Percentiles rank a stretch among this genome's conserved stretches.
phyloP scores from a whole-genome alignment of 2,329 filamentous ascomycete species.

The Paecilomyces sp. region DNA sequence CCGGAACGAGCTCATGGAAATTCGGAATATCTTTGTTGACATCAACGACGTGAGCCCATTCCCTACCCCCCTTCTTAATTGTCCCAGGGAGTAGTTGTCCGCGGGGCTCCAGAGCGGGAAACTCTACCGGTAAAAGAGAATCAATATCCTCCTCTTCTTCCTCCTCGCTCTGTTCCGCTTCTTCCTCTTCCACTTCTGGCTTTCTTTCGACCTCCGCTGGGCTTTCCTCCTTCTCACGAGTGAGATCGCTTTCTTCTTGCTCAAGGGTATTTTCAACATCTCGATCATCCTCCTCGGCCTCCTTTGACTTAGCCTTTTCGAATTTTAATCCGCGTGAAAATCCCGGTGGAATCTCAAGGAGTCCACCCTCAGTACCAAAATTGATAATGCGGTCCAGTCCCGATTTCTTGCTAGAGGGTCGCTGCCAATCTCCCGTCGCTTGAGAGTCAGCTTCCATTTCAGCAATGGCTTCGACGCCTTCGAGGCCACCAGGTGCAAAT shows the following conservation, averaged over 20 bases:
- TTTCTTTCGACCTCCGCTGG: slow-evolving; percentile 24
- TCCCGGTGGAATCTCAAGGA: slow-evolving; percentile 77
- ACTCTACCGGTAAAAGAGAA: slow-evolving; percentile 81
- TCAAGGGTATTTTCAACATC: slow-evolving; percentile 62
- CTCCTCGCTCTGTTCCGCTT: slow-evolving; percentile 25
- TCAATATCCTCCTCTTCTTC: slow-evolving; percentile 64
- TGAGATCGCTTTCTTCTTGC: slow-evolving; percentile 31
- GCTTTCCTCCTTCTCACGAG: slow-evolving; percentile 45
- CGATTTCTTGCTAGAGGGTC: slow-evolving; percentile 31
- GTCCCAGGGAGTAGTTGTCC: slow-evolving; percentile 66
- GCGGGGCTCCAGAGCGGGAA: slow-evolving; percentile 81
- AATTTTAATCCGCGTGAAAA: slow-evolving; percentile 73
- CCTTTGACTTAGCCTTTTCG: slow-evolving; percentile 49
- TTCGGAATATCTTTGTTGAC: slow-evolving; percentile 90
- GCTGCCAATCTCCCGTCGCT: slow-evolving; percentile 42
- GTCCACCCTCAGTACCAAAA: slow-evolving; percentile 65
- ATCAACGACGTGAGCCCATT: slow-evolving; percentile 99
- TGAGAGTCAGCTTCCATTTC: slow-evolving; percentile 70
- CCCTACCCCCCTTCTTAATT: slow-evolving; percentile 66
- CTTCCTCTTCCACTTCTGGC: slow-evolving; percentile 18
- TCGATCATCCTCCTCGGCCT: slow-evolving; percentile 56
- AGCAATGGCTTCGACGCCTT: slow-evolving; percentile 77
- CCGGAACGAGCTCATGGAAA: slow-evolving; percentile 84
- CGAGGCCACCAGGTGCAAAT: slow-evolving; percentile 83
- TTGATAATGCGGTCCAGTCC: slow-evolving; percentile 80